A percentile compares a stretch with the other conserved stretches of the same genome.
Conservation (phyloP, 2,329 filamentous ascomycete species). For the Trichophyton rubrum region DNA sequence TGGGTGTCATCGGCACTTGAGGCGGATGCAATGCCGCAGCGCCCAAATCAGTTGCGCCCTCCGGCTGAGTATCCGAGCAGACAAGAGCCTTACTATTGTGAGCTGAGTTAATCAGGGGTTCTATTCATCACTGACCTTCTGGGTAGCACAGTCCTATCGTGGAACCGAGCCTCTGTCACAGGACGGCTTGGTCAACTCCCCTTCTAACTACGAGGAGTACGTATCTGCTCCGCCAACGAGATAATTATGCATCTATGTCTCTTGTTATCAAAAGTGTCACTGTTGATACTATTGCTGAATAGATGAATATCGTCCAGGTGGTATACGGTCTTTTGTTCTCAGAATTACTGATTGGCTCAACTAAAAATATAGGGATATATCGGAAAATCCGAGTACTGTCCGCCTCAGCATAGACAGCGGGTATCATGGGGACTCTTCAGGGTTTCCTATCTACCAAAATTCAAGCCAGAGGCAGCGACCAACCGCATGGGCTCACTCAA, state of each 20-base stretch:
- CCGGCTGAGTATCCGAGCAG: neutral
- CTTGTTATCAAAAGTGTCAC: too few species aligned
- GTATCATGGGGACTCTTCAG: neutral
- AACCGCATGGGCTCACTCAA: neutral
- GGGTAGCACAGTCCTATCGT: neutral
- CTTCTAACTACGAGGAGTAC: neutral
- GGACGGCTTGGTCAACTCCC: neutral
- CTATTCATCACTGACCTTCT: neutral
- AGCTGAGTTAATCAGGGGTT: neutral
- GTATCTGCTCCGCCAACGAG: neutral
- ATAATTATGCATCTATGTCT: too few species aligned
- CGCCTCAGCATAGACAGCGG: neutral
- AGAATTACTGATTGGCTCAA: neutral
- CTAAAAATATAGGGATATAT: neutral
- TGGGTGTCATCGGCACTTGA: neutral
- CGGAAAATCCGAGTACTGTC: neutral
- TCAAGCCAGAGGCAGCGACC: neutral
- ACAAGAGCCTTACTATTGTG: neutral
- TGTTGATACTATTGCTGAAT: neutral
- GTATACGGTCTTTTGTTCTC: neutral
- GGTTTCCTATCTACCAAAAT: neutral
- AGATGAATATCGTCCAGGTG: neutral
- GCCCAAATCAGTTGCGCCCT: neutral
- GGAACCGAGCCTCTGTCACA: neutral
- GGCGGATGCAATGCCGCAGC: neutral